These are phyloP conservation scores for Kuraishia piskuri DNA, from an alignment of 805 yeast genomes.

Conservation along the genomic window DNA sequence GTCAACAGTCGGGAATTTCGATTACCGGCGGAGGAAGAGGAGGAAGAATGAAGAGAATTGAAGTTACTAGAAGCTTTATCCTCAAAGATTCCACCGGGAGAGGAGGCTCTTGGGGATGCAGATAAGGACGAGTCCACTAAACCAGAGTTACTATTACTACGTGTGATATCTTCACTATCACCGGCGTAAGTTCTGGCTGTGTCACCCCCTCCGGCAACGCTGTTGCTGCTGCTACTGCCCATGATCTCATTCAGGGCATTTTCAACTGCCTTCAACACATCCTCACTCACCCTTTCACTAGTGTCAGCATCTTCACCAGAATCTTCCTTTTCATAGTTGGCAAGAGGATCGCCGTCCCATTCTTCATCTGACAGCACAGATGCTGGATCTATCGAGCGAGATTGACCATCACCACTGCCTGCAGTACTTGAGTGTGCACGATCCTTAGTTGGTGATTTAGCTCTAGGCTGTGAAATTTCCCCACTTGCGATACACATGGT, in stretches of 20 bases:
- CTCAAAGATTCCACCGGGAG: neutral
- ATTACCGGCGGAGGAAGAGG: neutral
- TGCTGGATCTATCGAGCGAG: neutral
- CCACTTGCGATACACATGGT: slow-evolving; percentile 42
- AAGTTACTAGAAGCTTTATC: neutral
- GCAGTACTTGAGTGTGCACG: neutral
- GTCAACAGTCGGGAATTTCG: slow-evolving; percentile 7
- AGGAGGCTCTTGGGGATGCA: neutral
- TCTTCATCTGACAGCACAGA: slow-evolving; percentile 13
- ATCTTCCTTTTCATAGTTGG: slow-evolving; percentile 19
- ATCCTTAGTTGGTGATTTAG: neutral
- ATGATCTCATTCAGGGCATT: slow-evolving; percentile 58
- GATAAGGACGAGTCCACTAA: neutral
- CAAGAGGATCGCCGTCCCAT: slow-evolving; percentile 22
- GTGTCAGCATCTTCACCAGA: slow-evolving; percentile 24
- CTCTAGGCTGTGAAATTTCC: slow-evolving; percentile 6
- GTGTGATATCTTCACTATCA: neutral
- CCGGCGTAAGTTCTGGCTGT: neutral
- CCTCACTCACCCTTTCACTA: slow-evolving; percentile 29
- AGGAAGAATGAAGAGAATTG: neutral
- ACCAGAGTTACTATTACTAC: neutral
- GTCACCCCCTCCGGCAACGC: neutral
- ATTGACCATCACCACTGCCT: neutral
- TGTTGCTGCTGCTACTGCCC: slow-evolving; percentile 14
- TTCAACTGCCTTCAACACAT: slow-evolving; percentile 53